These are phyloP conservation scores for Teunomyces pallodes DNA, from an alignment of 805 yeast species.

Conservation along the genomic window DNA sequence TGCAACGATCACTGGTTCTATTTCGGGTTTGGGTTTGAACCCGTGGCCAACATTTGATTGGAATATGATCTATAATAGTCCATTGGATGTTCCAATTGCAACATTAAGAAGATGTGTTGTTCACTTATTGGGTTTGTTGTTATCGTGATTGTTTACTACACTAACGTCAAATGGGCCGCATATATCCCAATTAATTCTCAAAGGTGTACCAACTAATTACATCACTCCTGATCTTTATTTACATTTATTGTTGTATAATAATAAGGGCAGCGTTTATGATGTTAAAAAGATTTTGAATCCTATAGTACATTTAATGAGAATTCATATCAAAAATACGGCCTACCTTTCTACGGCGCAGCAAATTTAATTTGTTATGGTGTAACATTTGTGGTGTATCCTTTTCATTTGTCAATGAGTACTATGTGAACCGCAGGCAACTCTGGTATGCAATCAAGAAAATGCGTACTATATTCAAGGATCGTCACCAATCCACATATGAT, in stretches of 20 bases:
- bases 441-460: slow-evolving; percentile 4
- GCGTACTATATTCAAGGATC: background rate
- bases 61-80: slow-evolving; percentile 31
- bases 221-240: too few relatives aligned
- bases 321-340: slow-evolving; percentile 23
- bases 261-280: slow-evolving; percentile 19
- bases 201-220: background rate
- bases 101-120: slow-evolving; percentile 21
- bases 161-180: slow-evolving; percentile 27
- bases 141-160: slow-evolving; percentile 16
- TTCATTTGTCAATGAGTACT: slow-evolving; percentile 9
- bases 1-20: slow-evolving; percentile 47
- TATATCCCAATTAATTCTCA: slow-evolving; percentile 25
- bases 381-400: slow-evolving; percentile 34
- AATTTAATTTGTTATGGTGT: slow-evolving; percentile 14
- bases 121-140: slow-evolving; percentile 20
- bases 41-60: slow-evolving; percentile 57
- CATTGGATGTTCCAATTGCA: slow-evolving; percentile 22
- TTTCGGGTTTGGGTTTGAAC: slow-evolving; percentile 50
- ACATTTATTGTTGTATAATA: slow-evolving; percentile 16
- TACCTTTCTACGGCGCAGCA: slow-evolving; percentile 30
- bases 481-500: slow-evolving; percentile 7
- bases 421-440: background rate
- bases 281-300: slow-evolving; percentile 8
- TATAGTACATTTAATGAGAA: slow-evolving; percentile 15